A percentile compares a stretch with the other conserved stretches of the same genome.
Evolutionary conservation across 371 early-diverging fungal genomes (phyloP).

Genomic region (Chytridium lagenaria): DNA sequence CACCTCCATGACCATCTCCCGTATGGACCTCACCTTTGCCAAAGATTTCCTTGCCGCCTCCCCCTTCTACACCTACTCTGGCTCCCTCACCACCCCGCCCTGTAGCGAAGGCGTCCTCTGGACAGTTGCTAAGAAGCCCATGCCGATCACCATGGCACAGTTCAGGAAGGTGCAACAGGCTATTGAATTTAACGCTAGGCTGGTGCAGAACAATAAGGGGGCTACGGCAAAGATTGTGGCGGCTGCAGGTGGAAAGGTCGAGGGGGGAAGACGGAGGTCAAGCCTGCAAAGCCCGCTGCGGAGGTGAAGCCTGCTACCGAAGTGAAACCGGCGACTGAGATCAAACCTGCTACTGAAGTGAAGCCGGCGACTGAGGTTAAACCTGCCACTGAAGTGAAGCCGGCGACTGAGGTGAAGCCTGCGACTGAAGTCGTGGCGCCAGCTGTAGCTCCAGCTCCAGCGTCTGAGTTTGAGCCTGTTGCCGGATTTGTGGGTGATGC

Average conservation of each 20-base stretch:
- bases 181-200: not conserved
- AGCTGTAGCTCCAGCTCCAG: too few species aligned
- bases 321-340: too few species aligned
- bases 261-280: not conserved
- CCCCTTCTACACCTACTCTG: constrained; percentile 42
- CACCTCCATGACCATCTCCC: not conserved
- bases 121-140: constrained; percentile 43
- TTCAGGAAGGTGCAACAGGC: not conserved
- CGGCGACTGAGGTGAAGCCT: too few species aligned
- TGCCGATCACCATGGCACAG: not conserved
- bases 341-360: too few species aligned
- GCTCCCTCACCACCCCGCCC: constrained; percentile 58
- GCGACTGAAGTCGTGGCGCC: too few species aligned
- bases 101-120: constrained; percentile 57
- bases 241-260: not conserved
- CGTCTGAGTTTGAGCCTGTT: too few species aligned
- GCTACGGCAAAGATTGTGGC: not conserved
- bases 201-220: not conserved
- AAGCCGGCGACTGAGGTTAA: too few species aligned
- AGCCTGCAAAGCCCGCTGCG: not conserved
- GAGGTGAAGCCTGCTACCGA: too few species aligned
- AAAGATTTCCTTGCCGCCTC: not conserved
- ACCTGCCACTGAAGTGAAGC: too few species aligned
- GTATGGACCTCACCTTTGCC: not conserved
- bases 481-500: too few species aligned